Conservation (phyloP, 2,329 filamentous ascomycete species). For the Fusarium tupiense region DNA sequence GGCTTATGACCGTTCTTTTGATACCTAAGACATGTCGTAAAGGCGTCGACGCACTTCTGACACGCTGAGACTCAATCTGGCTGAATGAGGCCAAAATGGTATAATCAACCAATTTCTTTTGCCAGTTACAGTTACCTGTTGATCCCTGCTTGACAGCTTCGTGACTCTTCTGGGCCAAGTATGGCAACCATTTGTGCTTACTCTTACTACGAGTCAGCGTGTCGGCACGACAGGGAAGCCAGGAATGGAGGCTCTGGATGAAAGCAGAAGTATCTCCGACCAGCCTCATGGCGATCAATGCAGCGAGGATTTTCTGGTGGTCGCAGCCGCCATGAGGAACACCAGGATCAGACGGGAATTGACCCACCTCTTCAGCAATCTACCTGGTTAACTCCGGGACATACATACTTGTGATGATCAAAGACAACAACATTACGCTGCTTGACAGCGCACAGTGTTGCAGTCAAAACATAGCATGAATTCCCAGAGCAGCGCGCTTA, state of each 20-base stretch:
- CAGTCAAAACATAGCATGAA: neutral
- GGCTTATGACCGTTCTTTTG: neutral
- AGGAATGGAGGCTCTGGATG: constrained; percentile 37
- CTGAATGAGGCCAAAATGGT: neutral
- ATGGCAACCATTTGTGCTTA: neutral
- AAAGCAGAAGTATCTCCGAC: constrained; percentile 34
- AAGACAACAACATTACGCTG: neutral
- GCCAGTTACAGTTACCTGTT: constrained; percentile 7
- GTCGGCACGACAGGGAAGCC: constrained; percentile 27
- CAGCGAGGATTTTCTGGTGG: constrained; percentile 21
- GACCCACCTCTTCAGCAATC: constrained; percentile 23
- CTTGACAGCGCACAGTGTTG: neutral
- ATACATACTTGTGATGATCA: neutral
- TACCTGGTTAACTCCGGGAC: neutral
- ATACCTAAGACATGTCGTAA: neutral
- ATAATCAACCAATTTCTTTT: constrained; percentile 18
- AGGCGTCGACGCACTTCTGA: constrained; percentile 6
- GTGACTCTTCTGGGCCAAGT: constrained; percentile 6
- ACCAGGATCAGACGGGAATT: constrained; percentile 32
- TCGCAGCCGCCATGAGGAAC: constrained; percentile 29
- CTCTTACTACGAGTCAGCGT: constrained; percentile 35
- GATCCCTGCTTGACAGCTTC: constrained; percentile 18
- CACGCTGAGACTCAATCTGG: constrained; percentile 20
- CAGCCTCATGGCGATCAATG: constrained; percentile 38
- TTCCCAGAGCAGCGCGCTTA: neutral